Evolutionary conservation across 768 basidiomycete genomes (phyloP).

Genomic region (Termitomyces sp.): DNA sequence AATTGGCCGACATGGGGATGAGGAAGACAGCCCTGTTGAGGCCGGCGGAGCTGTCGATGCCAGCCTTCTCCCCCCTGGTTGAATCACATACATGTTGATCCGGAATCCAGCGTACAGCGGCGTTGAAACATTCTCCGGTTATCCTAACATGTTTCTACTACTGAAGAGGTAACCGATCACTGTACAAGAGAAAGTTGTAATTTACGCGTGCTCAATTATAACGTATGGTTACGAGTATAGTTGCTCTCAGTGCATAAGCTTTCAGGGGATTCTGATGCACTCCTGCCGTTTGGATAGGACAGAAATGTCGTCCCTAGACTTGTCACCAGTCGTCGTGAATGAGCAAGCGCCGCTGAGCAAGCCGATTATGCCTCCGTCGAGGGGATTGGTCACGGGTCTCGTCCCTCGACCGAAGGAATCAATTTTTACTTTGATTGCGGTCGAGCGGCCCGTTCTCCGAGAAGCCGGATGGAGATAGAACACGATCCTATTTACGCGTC

Average conservation of each 20-base stretch:
- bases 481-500: conserved; percentile 33
- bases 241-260: not conserved
- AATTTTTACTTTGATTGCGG: not conserved
- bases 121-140: not conserved
- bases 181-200: not conserved
- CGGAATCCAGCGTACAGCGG: not conserved
- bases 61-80: conserved; percentile 93
- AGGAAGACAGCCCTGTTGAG: conserved; percentile 21
- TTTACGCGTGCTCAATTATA: not conserved
- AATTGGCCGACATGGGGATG: conserved; percentile 46
- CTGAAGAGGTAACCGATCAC: not conserved
- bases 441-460: not conserved
- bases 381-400: too few species aligned
- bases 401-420: not conserved
- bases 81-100: conserved; percentile 19
- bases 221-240: not conserved
- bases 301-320: not conserved
- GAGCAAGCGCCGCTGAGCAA: too few species aligned
- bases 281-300: not conserved
- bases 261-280: not conserved
- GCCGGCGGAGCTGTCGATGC: conserved; percentile 73
- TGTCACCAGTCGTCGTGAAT: too few species aligned
- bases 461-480: conserved; percentile 6
- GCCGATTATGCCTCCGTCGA: too few species aligned
- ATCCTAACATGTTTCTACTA: not conserved